Conservation (phyloP, 805 yeast species). For the Monosporozyma aerobia region DNA sequence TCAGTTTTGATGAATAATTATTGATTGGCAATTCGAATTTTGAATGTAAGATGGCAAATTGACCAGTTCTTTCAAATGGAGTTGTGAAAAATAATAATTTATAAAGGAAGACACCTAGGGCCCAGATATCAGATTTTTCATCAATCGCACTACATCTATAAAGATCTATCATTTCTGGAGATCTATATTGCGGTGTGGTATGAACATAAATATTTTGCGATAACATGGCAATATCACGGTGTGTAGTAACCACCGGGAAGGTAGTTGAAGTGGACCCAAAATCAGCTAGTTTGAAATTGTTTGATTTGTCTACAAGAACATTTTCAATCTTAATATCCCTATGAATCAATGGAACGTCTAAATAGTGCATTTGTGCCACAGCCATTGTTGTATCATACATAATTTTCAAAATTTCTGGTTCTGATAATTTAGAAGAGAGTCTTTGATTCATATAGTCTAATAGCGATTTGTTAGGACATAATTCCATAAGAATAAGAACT, state of each 20-base stretch:
- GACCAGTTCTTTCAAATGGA: slow-evolving; percentile 82
- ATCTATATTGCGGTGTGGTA: slow-evolving; percentile 91
- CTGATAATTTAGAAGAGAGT: slow-evolving; percentile 68
- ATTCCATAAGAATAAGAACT: slow-evolving; percentile 87
- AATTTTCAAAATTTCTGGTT: slow-evolving; percentile 69
- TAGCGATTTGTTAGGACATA: slow-evolving; percentile 82
- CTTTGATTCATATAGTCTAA: slow-evolving; percentile 87
- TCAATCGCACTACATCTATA: slow-evolving; percentile 77
- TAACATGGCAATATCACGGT: slow-evolving; percentile 63
- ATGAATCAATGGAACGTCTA: slow-evolving; percentile 67
- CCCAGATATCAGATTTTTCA: slow-evolving; percentile 95
- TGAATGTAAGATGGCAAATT: slow-evolving; percentile 80
- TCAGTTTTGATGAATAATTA: slow-evolving; percentile 58
- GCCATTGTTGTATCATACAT: slow-evolving; percentile 77
- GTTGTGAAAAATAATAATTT: slow-evolving; percentile 89
- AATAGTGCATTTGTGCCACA: slow-evolving; percentile 77
- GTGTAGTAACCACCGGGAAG: slow-evolving; percentile 58
- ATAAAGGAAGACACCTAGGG: slow-evolving; percentile 83
- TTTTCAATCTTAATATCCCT: slow-evolving; percentile 93
- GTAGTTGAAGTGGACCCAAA: slow-evolving; percentile 73
- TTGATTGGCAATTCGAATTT: slow-evolving; percentile 76
- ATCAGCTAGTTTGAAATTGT: slow-evolving; percentile 78
- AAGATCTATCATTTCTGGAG: slow-evolving; percentile 94
- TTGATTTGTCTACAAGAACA: slow-evolving; percentile 65
- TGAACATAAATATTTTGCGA: slow-evolving; percentile 82